phyloP scores from a whole-genome alignment of 139 green algal species.

The Coelastrella sp. region DNA sequence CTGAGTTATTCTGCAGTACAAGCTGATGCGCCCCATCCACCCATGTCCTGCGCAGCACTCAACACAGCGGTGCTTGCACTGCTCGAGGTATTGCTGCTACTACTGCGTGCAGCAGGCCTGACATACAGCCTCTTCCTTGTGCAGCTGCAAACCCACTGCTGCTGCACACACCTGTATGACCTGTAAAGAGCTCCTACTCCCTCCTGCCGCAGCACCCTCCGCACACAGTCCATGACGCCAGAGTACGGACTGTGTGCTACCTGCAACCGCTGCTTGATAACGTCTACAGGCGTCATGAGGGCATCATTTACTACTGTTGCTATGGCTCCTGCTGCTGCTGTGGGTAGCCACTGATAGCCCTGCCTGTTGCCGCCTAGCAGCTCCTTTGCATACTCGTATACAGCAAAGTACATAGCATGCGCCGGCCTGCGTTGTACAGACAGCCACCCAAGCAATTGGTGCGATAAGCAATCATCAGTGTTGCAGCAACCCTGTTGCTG shows the following conservation, averaged over 20 bases:
- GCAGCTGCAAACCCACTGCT: background rate
- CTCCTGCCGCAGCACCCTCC: constrained; percentile 73
- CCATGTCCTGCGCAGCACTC: no score
- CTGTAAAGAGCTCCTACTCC: constrained; percentile 90
- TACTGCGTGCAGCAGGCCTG: no score
- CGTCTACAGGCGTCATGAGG: constrained; percentile 90
- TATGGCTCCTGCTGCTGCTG: constrained; percentile 72
- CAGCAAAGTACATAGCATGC: constrained; percentile 97
- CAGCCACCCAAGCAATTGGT: no score
- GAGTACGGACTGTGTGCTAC: constrained; percentile 60
- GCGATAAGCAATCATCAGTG: no score
- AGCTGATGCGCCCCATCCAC: no score
- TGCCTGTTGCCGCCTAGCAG: constrained; percentile 69
- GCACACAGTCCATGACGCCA: constrained; percentile 74
- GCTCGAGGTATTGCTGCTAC: background rate
- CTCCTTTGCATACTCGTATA: constrained; percentile 94
- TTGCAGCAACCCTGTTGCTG: no score
- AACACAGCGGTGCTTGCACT: no score
- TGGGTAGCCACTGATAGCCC: constrained; percentile 72
- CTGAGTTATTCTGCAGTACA: no score
- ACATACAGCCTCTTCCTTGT: no score
- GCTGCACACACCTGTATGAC: constrained; percentile 75
- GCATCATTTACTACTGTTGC: constrained; percentile 93
- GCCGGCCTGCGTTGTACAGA: constrained; percentile 76
- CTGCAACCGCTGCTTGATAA: constrained; percentile 95